These are phyloP conservation scores for Oehlia diaphana DNA, from an alignment of 192 early-diverging fungal genomes.

Conservation along the genomic window DNA sequence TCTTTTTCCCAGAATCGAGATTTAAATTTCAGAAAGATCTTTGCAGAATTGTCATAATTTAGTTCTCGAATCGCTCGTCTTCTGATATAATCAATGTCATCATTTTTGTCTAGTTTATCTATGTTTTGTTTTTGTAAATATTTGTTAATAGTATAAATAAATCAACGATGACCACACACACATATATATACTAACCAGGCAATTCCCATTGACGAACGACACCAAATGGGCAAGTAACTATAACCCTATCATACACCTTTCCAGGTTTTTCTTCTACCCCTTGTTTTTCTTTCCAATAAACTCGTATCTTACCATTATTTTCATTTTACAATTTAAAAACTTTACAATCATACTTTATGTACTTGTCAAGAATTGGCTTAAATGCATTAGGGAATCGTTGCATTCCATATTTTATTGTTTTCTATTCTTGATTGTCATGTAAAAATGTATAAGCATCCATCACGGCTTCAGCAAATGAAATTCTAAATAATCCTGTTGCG, in stretches of 20 bases:
- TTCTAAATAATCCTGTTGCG: not conserved
- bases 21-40: conserved; percentile 32
- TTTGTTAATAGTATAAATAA: no score
- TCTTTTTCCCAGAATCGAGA: conserved; percentile 35
- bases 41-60: conserved; percentile 20
- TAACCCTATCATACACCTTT: not conserved
- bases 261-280: not conserved
- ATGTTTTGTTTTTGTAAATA: no score
- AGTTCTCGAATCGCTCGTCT: conserved; percentile 24
- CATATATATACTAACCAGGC: conserved; percentile 2
- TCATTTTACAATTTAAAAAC: conserved; percentile 31
- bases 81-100: not conserved
- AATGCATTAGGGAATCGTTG: conserved; percentile 38
- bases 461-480: not conserved
- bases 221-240: conserved; percentile 35
- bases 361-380: not conserved
- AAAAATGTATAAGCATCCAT: conserved; percentile 23
- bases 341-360: conserved; percentile 20
- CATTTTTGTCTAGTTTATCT: no score
- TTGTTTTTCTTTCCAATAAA: conserved; percentile 32
- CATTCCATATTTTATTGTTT: conserved; percentile 34
- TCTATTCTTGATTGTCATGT: conserved; percentile 13
- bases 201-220: conserved; percentile 38
- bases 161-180: no score
- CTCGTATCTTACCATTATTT: conserved; percentile 11